Evolutionary conservation across 352 stramenopile genomes (phyloP).

Genomic region (Pythium diclinum): DNA sequence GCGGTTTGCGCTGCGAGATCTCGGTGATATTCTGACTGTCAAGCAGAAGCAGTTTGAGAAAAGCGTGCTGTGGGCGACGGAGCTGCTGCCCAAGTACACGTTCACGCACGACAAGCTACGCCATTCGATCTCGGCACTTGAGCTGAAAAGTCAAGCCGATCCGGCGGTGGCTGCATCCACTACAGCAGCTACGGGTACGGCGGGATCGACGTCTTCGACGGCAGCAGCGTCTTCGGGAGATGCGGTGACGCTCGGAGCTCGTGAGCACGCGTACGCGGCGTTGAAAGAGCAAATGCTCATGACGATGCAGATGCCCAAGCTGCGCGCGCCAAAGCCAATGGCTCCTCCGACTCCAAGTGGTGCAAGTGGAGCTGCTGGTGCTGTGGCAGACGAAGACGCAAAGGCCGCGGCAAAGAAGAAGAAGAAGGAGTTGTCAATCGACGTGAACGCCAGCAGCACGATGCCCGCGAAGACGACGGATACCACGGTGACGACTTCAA

Average conservation of each 20-base stretch:
- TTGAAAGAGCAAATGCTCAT: constrained; percentile 61
- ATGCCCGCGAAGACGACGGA: not conserved
- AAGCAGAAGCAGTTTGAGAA: constrained; percentile 35
- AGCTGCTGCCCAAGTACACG: constrained; percentile 63
- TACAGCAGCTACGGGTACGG: not conserved
- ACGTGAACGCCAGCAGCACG: constrained; percentile 10
- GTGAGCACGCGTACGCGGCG: constrained; percentile 56
- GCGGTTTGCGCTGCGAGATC: constrained; percentile 56
- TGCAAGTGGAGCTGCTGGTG: not conserved
- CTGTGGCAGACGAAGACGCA: not conserved
- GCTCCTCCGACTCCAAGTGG: not conserved
- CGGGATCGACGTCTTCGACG: constrained; percentile 14
- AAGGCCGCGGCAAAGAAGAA: constrained; percentile 4
- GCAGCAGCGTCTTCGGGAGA: constrained; percentile 11
- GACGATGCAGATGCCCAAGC: constrained; percentile 40
- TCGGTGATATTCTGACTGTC: constrained; percentile 35
- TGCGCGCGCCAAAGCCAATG: constrained; percentile 9
- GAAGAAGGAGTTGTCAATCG: constrained; percentile 26
- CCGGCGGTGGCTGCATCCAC: not conserved
- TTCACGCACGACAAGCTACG: constrained; percentile 51
- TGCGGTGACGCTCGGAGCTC: constrained; percentile 27
- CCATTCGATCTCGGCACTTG: constrained; percentile 35
- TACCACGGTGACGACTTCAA: not conserved
- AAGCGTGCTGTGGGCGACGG: constrained; percentile 39
- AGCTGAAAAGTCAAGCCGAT: not conserved